Evolutionary conservation across 495 filamentous ascomycete species (phyloP), one percentile per base, ranked within the genome.

Genomic region (Trypethelium eluteriae): DNA sequence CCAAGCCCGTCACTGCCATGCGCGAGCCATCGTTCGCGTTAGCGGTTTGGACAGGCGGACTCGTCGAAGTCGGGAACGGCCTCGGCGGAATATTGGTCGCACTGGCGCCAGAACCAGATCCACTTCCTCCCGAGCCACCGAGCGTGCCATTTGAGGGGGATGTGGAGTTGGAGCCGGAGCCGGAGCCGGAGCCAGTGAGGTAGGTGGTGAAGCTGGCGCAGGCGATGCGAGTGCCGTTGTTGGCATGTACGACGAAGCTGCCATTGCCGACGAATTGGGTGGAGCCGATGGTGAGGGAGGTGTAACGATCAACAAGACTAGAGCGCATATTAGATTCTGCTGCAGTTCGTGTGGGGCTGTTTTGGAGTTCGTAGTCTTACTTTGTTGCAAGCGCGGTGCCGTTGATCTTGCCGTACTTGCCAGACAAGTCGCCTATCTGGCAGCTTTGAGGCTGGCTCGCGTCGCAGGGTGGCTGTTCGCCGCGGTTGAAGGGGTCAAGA

Each of bases 391-490:
- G 78, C 35, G 68, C 56, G 38, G 79, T 79, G 35, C 68, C 76
- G 44, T 76, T 81, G 73, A 93, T 86, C 53, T 80, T 81, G 64
- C 88, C 89, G 71, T 92, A 83, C 81, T 96, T 96, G 71, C 92
- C 92, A 69, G 84, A 82, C 63, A 96, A 77, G 76, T 96, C 92
- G 67, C 92, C 92, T 36, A 90, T 85, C 75, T 95, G 85, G 80
- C 92, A 96, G 0, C 86, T 88, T 68, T 84, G 71, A 7, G 89
- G 88, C 38, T 78, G 71, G 10, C 73, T 74, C 9, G 77, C 50
- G 76, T 93, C 80, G 77, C 92, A 96, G 7, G 82, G 69, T 47
- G 86, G 80, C 16, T 74, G 74, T 74, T 92, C 85, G 64, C 85
- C 86, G 66, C 89, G 86, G 57, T 80, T 76, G 73, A 83, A 86